Conservation (phyloP, 345 rosid genomes). For the Rubroshorea leprosula region DNA sequence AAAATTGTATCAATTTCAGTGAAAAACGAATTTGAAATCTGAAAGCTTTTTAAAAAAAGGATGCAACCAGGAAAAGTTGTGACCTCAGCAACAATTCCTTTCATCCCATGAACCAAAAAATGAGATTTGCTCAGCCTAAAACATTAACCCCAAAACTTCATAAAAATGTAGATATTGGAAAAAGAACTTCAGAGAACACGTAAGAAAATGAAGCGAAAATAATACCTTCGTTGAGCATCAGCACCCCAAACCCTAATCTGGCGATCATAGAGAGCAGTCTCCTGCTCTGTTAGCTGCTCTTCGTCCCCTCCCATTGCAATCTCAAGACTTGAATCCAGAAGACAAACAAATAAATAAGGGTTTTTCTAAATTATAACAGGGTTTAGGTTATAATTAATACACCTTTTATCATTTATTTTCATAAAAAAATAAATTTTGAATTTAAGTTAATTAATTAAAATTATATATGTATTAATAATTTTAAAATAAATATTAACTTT, state of each 20-base stretch:
- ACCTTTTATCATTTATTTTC: too few species aligned
- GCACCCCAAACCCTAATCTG: slow-evolving; percentile 99
- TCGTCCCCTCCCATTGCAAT: slow-evolving; percentile 79
- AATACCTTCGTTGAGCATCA: slow-evolving; percentile 85
- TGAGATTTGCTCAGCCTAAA: slow-evolving; percentile 76
- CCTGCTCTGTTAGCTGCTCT: slow-evolving; percentile 93
- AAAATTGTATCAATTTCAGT: neutral
- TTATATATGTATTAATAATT: too few species aligned
- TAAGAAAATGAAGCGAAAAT: neutral
- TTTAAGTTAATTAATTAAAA: too few species aligned
- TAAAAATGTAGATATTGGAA: slow-evolving; percentile 6
- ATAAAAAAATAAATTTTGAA: too few species aligned
- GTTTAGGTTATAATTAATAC: too few species aligned
- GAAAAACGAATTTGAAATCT: neutral
- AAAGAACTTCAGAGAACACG: neutral
- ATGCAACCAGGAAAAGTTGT: neutral
- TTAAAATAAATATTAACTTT: too few species aligned
- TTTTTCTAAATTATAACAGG: too few species aligned
- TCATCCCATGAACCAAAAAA: slow-evolving; percentile 71
- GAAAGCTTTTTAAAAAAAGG: neutral
- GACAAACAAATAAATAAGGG: too few species aligned
- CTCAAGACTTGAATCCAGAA: slow-evolving; percentile 12
- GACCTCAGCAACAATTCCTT: slow-evolving; percentile 90
- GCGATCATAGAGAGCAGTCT: slow-evolving; percentile 88
- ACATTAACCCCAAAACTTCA: too few species aligned